These are phyloP conservation scores for Penicillium argentinense DNA, from an alignment of 495 filamentous ascomycete genomes.

Conservation along the genomic window DNA sequence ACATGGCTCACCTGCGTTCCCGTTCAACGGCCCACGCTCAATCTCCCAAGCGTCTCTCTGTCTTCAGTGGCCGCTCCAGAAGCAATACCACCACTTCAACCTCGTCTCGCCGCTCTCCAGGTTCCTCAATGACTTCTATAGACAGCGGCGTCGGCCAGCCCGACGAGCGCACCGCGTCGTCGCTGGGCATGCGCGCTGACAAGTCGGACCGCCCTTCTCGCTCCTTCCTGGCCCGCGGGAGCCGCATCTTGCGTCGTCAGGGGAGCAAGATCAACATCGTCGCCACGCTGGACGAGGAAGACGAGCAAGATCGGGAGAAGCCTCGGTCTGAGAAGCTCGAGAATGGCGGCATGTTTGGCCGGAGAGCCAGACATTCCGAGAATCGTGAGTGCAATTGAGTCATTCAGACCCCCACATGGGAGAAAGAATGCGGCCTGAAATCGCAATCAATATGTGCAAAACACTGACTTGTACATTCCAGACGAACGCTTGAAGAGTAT, in stretches of 20 bases:
- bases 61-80: constrained; percentile 44
- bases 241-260: constrained; percentile 52
- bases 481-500: constrained; percentile 44
- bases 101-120: constrained; percentile 38
- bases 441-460: no score
- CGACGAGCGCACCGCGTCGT: constrained; percentile 37
- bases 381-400: constrained; percentile 30
- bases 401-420: not conserved
- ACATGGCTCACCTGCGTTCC: constrained; percentile 41
- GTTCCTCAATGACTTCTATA: constrained; percentile 41
- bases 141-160: constrained; percentile 25
- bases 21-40: constrained; percentile 41
- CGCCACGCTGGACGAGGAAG: constrained; percentile 47
- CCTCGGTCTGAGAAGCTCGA: constrained; percentile 36
- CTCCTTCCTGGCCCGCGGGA: constrained; percentile 47
- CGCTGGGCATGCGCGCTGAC: constrained; percentile 31
- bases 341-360: constrained; percentile 25
- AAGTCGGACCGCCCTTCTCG: constrained; percentile 42
- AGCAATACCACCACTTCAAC: constrained; percentile 47
- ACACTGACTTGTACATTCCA: constrained; percentile 9
- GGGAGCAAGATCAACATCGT: constrained; percentile 53
- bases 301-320: constrained; percentile 39
- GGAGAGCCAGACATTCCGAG: constrained; percentile 31
- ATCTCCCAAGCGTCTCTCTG: constrained; percentile 44
- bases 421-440: no score